A percentile compares a stretch with the other conserved stretches of the same genome.
phyloP scores from a whole-genome alignment of 805 yeast genomes.

The Spathaspora sp. region DNA sequence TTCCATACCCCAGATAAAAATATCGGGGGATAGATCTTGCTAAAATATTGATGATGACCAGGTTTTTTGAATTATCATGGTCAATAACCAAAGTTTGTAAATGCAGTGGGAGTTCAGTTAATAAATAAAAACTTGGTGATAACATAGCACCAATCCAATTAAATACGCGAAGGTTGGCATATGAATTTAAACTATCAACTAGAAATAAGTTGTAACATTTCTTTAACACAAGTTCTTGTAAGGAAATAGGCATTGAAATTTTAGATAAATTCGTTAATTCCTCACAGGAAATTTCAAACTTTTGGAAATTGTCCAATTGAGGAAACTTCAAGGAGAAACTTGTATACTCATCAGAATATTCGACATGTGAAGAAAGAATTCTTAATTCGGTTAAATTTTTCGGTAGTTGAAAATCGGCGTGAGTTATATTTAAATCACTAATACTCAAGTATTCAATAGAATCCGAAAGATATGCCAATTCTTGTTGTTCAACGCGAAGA shows the following conservation, averaged over 20 bases:
- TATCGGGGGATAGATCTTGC: slow-evolving; percentile 2
- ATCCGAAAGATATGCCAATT: background rate
- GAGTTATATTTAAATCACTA: background rate
- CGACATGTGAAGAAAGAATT: background rate
- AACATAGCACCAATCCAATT: slow-evolving; percentile 4
- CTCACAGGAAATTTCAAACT: slow-evolving; percentile 1
- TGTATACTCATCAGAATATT: background rate
- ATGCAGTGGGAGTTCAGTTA: background rate
- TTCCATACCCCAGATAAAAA: slow-evolving; percentile 1
- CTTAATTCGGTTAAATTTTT: slow-evolving; percentile 1
- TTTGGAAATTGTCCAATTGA: background rate
- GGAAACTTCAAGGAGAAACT: background rate
- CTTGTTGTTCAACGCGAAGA: background rate
- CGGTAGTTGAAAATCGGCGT: background rate
- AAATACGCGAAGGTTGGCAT: background rate
- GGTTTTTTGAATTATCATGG: background rate
- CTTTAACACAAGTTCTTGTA: background rate
- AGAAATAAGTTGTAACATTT: slow-evolving; percentile 1
- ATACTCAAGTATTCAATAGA: background rate
- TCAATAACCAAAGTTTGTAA: slow-evolving; percentile 1
- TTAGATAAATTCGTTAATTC: background rate
- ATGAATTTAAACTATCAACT: background rate
- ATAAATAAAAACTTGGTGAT: slow-evolving; percentile 1
- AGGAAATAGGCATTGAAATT: background rate
- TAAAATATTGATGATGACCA: background rate